Evolutionary conservation across 1,284 basidiomycete species (phyloP).

Genomic region (Sporisorium exsertum): DNA sequence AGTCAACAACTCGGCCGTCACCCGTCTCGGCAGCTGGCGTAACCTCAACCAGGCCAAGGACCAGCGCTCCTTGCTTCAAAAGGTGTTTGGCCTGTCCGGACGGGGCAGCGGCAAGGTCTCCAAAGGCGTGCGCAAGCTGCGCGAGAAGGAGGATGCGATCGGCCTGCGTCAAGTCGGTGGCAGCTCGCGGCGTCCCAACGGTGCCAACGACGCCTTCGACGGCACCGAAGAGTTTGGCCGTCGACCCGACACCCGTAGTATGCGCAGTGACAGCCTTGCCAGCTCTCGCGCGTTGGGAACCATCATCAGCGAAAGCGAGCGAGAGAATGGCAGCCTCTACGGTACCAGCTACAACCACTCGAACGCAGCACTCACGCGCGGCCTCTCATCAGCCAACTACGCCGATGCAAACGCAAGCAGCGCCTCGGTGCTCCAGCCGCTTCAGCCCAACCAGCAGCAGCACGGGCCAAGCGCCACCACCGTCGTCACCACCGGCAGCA

Average conservation of each 20-base stretch:
- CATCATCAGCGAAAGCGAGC: constrained; percentile 60
- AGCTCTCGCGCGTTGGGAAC: constrained; percentile 54
- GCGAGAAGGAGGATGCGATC: constrained; percentile 80
- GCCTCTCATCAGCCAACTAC: background rate
- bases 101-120: constrained; percentile 73
- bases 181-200: constrained; percentile 72
- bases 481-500: constrained; percentile 13
- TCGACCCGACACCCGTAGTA: constrained; percentile 20
- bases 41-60: constrained; percentile 90
- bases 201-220: constrained; percentile 51
- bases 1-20: constrained; percentile 89
- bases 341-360: constrained; percentile 30
- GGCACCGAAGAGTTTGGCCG: constrained; percentile 28
- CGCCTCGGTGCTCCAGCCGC: constrained; percentile 30
- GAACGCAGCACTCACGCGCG: constrained; percentile 15
- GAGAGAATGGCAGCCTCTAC: constrained; percentile 36
- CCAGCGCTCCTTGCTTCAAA: constrained; percentile 80
- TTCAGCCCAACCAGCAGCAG: constrained; percentile 26
- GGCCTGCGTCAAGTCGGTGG: constrained; percentile 52
- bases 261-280: constrained; percentile 51
- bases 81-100: constrained; percentile 76
- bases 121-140: constrained; percentile 84
- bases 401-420: constrained; percentile 31
- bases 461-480: constrained; percentile 18
- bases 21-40: constrained; percentile 85